phyloP scores from a whole-genome alignment of 257 asterid species.

The Thymus quinquecostatus region DNA sequence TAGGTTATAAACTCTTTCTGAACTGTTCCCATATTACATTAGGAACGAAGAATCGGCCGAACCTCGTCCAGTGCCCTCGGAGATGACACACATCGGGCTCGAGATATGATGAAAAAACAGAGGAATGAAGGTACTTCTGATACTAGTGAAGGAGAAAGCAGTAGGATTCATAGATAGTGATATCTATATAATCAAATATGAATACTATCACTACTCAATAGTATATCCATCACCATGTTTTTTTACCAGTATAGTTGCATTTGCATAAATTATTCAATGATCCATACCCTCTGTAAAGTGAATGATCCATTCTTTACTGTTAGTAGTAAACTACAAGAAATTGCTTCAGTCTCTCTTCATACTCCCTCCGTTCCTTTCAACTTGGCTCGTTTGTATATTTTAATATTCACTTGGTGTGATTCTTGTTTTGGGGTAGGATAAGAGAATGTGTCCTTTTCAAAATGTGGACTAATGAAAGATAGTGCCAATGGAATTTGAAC shows the following conservation, averaged over 20 bases:
- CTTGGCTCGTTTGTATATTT: too few relatives aligned
- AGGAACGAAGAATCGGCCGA: slow-evolving; percentile 63
- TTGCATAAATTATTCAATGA: slow-evolving; percentile 20
- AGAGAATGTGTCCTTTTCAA: not conserved
- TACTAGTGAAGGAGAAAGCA: slow-evolving; percentile 51
- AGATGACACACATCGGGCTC: slow-evolving; percentile 43
- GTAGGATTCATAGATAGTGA: slow-evolving; percentile 51
- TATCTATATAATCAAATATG: slow-evolving; percentile 35
- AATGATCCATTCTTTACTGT: slow-evolving; percentile 37
- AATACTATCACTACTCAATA: slow-evolving; percentile 5
- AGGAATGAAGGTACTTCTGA: slow-evolving; percentile 48
- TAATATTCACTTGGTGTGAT: too few relatives aligned
- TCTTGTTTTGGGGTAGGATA: not conserved
- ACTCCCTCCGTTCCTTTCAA: too few relatives aligned
- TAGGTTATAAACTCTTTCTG: not conserved
- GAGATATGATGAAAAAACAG: slow-evolving; percentile 41
- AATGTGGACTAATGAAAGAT: slow-evolving; percentile 23
- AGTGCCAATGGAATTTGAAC: not conserved
- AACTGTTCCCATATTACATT: slow-evolving; percentile 16
- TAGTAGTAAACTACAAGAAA: slow-evolving; percentile 29
- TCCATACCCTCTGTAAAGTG: slow-evolving; percentile 35
- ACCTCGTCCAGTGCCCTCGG: slow-evolving; percentile 52
- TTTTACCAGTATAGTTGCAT: slow-evolving; percentile 16
- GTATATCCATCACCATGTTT: slow-evolving; percentile 21
- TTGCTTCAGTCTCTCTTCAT: slow-evolving; percentile 25